These are phyloP conservation scores for Solanum clarkiae DNA, from an alignment of 257 asterid species.

Conservation along the genomic window DNA sequence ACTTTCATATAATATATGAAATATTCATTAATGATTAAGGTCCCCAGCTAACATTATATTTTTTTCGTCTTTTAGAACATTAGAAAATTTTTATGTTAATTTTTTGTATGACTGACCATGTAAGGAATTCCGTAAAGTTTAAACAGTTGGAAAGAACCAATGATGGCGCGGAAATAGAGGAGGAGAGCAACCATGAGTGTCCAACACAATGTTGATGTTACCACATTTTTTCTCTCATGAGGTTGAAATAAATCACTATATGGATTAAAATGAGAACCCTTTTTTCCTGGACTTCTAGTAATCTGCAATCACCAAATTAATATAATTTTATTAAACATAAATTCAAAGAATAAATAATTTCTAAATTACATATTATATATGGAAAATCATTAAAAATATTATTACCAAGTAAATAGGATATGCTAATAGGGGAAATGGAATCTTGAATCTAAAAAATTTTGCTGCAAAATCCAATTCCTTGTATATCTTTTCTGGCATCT, in stretches of 20 bases:
- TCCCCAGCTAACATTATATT: too few species aligned
- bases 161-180: conserved; percentile 6
- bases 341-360: background rate
- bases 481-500: conserved; percentile 28
- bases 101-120: conserved; percentile 23
- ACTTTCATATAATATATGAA: background rate
- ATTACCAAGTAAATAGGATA: conserved; percentile 32
- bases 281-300: conserved; percentile 78
- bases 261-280: conserved; percentile 88
- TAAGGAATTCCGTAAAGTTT: conserved; percentile 68
- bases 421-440: conserved; percentile 40
- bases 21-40: background rate
- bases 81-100: background rate
- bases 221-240: conserved; percentile 36
- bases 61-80: background rate
- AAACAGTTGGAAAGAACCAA: conserved; percentile 37
- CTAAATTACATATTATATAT: too few species aligned
- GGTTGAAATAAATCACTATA: conserved; percentile 53
- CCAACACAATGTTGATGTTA: conserved; percentile 78
- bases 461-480: conserved; percentile 17
- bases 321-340: background rate
- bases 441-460: conserved; percentile 25
- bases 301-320: conserved; percentile 20
- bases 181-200: conserved; percentile 40
- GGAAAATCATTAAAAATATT: background rate